These are phyloP conservation scores for Herpetospermum pedunculosum DNA, from an alignment of 306 rosid species.

Conservation along the genomic window DNA sequence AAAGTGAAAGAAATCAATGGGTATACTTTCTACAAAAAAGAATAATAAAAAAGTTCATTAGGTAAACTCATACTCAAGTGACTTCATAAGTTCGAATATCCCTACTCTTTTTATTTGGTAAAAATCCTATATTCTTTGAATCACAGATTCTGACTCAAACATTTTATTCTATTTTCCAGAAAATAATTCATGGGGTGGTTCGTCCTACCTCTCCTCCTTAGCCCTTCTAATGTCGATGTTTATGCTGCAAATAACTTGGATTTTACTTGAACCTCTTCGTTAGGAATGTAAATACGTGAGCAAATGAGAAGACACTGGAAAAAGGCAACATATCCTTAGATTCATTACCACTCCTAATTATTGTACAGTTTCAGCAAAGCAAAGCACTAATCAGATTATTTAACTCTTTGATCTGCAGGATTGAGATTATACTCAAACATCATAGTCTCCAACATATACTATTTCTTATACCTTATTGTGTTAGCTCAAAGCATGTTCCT, in stretches of 20 bases:
- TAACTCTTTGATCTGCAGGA: neutral
- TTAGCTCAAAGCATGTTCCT: neutral
- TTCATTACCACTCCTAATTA: neutral
- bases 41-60: no score
- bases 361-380: neutral
- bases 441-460: neutral
- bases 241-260: slow-evolving; percentile 4
- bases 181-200: slow-evolving; percentile 22
- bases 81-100: no score
- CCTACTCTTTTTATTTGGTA: no score
- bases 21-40: neutral
- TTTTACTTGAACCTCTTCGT: neutral
- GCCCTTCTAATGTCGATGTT: neutral
- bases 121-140: no score
- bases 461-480: neutral
- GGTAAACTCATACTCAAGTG: no score
- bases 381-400: neutral
- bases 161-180: slow-evolving; percentile 13
- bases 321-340: neutral
- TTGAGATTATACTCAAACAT: neutral
- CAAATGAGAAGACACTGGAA: neutral
- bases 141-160: neutral
- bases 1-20: neutral
- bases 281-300: neutral
- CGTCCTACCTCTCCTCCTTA: slow-evolving; percentile 41